Evolutionary conservation across 495 filamentous ascomycete species (phyloP).

Genomic region (Penicillium fimorum): DNA sequence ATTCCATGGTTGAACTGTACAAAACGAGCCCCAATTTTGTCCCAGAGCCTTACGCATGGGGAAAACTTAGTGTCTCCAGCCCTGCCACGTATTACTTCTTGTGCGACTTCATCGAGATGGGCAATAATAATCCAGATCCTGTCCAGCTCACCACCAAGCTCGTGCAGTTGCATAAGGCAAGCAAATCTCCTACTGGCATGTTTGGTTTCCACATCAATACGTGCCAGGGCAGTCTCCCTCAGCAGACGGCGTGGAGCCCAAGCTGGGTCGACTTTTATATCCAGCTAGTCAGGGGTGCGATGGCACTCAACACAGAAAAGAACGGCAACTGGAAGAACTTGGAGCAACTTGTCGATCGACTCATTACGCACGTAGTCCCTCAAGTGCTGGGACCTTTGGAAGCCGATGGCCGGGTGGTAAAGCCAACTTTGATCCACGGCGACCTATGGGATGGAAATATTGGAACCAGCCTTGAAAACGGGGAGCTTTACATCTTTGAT

Average conservation of each 20-base stretch:
- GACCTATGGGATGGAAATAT: constrained; percentile 13
- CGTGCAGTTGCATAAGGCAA: not conserved
- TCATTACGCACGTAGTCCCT: constrained; percentile 4
- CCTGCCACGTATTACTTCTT: not conserved
- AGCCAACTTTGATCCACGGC: constrained; percentile 13
- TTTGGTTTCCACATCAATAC: constrained; percentile 12
- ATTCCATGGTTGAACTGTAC: not conserved
- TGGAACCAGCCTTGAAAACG: not conserved
- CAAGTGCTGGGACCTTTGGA: constrained; percentile 4
- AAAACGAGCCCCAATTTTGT: not conserved
- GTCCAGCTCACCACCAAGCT: not conserved
- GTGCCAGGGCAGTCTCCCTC: constrained; percentile 6
- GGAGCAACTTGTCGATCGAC: not conserved
- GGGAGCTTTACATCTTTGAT: not conserved
- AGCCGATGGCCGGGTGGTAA: not conserved
- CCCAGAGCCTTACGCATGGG: constrained; percentile 4
- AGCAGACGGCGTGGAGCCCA: not conserved
- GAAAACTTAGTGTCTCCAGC: not conserved
- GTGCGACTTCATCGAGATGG: not conserved
- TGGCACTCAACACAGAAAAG: not conserved
- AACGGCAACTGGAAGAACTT: constrained; percentile 8
- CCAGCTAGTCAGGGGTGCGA: not conserved
- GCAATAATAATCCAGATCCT: not conserved
- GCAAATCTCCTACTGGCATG: constrained; percentile 9
- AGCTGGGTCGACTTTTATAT: constrained; percentile 3